phyloP scores from a whole-genome alignment of 352 stramenopile genomes.

The Phytophthora citricola region DNA sequence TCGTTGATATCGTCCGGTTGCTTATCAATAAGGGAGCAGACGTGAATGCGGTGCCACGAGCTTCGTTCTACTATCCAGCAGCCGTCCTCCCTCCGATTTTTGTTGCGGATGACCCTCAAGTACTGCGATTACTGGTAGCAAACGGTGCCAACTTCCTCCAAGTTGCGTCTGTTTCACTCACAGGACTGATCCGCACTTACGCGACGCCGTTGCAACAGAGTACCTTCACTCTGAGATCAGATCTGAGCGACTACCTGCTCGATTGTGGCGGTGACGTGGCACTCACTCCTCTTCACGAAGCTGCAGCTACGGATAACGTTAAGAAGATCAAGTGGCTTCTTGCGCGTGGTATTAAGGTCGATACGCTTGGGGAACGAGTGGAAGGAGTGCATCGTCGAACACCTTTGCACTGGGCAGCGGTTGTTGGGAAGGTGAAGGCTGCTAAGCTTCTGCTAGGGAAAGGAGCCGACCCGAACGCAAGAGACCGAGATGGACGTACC shows the following conservation, averaged over 20 bases:
- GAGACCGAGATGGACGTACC: conserved; percentile 69
- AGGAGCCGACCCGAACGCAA: conserved; percentile 61
- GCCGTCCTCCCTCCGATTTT: conserved; percentile 76
- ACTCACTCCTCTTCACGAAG: conserved; percentile 78
- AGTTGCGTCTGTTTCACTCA: conserved; percentile 55
- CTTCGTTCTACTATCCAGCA: conserved; percentile 71
- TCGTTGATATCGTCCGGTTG: conserved; percentile 65
- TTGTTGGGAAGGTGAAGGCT: conserved; percentile 52
- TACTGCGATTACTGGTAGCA: conserved; percentile 66
- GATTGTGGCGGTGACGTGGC: conserved; percentile 76
- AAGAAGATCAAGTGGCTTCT: conserved; percentile 54
- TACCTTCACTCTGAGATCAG: conserved; percentile 67
- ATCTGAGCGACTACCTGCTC: conserved; percentile 70
- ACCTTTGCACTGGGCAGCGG: conserved; percentile 76
- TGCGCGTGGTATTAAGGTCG: conserved; percentile 42
- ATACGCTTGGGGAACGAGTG: conserved; percentile 67
- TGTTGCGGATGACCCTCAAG: conserved; percentile 75
- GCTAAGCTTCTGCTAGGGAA: conserved; percentile 49
- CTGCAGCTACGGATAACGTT: conserved; percentile 60
- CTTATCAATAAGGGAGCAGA: conserved; percentile 68
- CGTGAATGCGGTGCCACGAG: conserved; percentile 63
- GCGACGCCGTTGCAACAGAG: conserved; percentile 68
- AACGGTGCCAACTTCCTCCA: conserved; percentile 76
- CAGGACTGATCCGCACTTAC: conserved; percentile 49
- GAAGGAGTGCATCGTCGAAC: conserved; percentile 70